A percentile compares a stretch with the other conserved stretches of the same genome.
These are phyloP conservation scores for Gossypium aridum DNA, from an alignment of 441 rosid species.

Conservation along the genomic window DNA sequence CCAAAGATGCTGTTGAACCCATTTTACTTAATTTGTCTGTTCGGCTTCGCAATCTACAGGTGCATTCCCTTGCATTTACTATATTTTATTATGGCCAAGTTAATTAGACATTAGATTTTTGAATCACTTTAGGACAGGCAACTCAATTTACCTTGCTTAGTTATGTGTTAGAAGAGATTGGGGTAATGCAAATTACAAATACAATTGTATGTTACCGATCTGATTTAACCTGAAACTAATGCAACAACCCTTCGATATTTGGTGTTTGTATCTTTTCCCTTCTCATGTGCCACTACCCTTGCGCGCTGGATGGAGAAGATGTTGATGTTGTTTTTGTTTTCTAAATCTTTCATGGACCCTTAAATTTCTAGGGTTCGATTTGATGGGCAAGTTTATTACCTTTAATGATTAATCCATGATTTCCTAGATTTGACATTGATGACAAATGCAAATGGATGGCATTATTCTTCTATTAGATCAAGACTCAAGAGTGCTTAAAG, in stretches of 20 bases:
- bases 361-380: neutral
- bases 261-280: neutral
- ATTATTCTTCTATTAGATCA: neutral
- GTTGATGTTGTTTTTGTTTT: neutral
- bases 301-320: neutral
- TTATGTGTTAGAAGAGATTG: neutral
- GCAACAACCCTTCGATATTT: neutral
- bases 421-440: neutral
- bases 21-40: conserved; percentile 76
- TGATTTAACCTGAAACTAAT: neutral
- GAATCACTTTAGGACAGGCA: neutral
- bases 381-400: neutral
- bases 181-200: neutral
- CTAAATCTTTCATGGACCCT: conserved; percentile 2
- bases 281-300: conserved; percentile 4
- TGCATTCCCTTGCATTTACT: conserved; percentile 16
- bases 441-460: conserved; percentile 3
- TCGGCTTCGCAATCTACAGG: conserved; percentile 94
- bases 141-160: neutral
- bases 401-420: neutral
- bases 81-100: neutral
- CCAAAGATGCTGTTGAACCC: conserved; percentile 84
- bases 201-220: neutral
- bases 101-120: neutral
- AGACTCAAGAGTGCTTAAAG: neutral